A percentile compares a stretch with the other conserved stretches of the same genome.
Conservation (phyloP, 2,329 filamentous ascomycete genomes). For the Rutstroemia sp. region DNA sequence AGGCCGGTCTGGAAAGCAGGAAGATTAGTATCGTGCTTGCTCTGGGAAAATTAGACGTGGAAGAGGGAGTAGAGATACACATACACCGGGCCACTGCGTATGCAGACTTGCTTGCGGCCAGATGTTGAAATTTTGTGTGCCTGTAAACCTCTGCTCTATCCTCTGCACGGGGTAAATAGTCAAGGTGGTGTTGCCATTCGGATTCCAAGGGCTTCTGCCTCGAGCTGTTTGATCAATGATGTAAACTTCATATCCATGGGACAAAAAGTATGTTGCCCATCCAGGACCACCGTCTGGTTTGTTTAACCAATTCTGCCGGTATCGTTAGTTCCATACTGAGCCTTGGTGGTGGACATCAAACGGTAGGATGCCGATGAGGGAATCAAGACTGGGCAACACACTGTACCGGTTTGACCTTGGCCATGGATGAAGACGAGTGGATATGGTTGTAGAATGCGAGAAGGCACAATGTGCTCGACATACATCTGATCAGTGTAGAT, state of each 20-base stretch:
- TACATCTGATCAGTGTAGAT: constrained; percentile 40
- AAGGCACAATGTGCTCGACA: constrained; percentile 41
- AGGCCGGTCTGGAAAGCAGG: constrained; percentile 12
- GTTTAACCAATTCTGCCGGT: constrained; percentile 36
- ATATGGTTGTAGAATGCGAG: constrained; percentile 10
- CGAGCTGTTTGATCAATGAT: constrained; percentile 28
- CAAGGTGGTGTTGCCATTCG: constrained; percentile 10
- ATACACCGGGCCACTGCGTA: constrained; percentile 34
- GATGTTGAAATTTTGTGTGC: constrained; percentile 13
- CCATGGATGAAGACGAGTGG: constrained; percentile 25
- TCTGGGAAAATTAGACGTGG: neutral
- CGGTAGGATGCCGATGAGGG: neutral
- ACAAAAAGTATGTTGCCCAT: constrained; percentile 41
- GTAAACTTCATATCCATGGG: constrained; percentile 39
- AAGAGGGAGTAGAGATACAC: neutral
- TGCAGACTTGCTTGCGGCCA: constrained; percentile 33
- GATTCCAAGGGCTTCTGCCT: constrained; percentile 10
- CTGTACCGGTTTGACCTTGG: constrained; percentile 21
- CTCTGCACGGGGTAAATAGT: constrained; percentile 14
- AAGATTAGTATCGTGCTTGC: neutral
- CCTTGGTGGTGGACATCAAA: neutral
- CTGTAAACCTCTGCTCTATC: constrained; percentile 25
- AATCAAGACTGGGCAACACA: constrained; percentile 10
- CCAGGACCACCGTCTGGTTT: constrained; percentile 40
- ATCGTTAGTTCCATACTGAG: neutral